phyloP scores from a whole-genome alignment of 495 filamentous ascomycete species.

The Penicillium riverlandense region DNA sequence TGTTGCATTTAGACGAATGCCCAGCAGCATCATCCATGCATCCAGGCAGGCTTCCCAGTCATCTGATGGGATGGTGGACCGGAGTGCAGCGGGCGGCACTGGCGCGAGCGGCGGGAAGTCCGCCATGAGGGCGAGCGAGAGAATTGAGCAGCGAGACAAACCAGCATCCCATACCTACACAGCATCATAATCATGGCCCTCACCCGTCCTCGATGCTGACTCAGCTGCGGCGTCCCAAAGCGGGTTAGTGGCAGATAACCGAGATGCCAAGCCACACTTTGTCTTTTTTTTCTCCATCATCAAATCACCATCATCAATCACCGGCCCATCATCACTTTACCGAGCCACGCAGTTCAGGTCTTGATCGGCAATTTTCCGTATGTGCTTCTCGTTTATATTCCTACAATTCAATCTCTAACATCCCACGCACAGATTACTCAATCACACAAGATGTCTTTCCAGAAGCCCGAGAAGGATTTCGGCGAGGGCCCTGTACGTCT shows the following conservation, averaged over 20 bases:
- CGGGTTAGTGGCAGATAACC: constrained; percentile 33
- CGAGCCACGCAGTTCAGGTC: constrained; percentile 60
- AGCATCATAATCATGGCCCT: too few relatives aligned
- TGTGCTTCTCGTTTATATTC: constrained; percentile 8
- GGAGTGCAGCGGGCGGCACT: constrained; percentile 63
- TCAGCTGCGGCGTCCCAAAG: constrained; percentile 14
- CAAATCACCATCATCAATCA: constrained; percentile 17
- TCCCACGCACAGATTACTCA: constrained; percentile 10
- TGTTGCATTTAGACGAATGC: constrained; percentile 54
- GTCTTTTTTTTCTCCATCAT: constrained; percentile 20
- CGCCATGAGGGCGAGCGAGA: constrained; percentile 23
- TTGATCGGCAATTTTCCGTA: constrained; percentile 43
- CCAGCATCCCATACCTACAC: too few relatives aligned
- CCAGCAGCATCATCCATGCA: constrained; percentile 63
- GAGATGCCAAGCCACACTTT: constrained; percentile 40
- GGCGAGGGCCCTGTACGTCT: constrained; percentile 71
- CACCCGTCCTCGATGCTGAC: constrained; percentile 8
- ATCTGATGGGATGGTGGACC: constrained; percentile 52
- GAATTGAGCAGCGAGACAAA: background rate
- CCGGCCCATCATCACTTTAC: constrained; percentile 72
- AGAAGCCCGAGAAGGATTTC: constrained; percentile 93
- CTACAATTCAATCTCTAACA: constrained; percentile 2
- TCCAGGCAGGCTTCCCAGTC: constrained; percentile 77
- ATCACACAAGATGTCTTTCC: constrained; percentile 75
- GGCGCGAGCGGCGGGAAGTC: constrained; percentile 63